These are phyloP conservation scores for Mycena metata DNA, from an alignment of 768 basidiomycete genomes.

Conservation along the genomic window DNA sequence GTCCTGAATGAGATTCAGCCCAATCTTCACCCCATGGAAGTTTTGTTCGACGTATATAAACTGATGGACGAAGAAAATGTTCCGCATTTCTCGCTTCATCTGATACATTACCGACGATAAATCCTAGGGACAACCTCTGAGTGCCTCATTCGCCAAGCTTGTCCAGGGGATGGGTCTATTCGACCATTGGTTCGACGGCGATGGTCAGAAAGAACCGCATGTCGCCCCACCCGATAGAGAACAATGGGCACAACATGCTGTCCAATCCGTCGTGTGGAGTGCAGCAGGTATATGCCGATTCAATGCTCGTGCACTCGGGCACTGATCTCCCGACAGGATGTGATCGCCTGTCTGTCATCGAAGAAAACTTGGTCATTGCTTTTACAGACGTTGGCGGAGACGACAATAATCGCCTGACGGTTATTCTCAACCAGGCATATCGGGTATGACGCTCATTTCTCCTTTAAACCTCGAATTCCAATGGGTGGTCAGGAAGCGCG, in stretches of 20 bases:
- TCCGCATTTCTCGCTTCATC: slow-evolving; percentile 36
- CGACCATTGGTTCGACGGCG: slow-evolving; percentile 78
- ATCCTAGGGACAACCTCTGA: slow-evolving; percentile 76
- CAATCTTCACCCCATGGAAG: slow-evolving; percentile 80
- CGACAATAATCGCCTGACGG: slow-evolving; percentile 72
- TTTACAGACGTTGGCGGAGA: slow-evolving; percentile 71
- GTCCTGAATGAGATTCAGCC: slow-evolving; percentile 81
- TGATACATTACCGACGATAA: slow-evolving; percentile 3
- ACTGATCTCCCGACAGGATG: slow-evolving; percentile 64
- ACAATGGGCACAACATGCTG: slow-evolving; percentile 80
- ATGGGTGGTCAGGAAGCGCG: slow-evolving; percentile 66
- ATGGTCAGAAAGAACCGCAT: slow-evolving; percentile 44
- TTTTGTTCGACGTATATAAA: slow-evolving; percentile 83
- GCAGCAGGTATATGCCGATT: slow-evolving; percentile 65
- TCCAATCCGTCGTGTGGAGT: slow-evolving; percentile 81
- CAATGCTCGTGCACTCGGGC: background rate
- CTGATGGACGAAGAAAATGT: slow-evolving; percentile 78
- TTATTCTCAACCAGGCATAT: slow-evolving; percentile 76
- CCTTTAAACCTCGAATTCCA: slow-evolving; percentile 12
- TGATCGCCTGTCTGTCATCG: slow-evolving; percentile 69
- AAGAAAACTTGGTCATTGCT: slow-evolving; percentile 78
- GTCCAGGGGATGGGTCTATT: slow-evolving; percentile 75
- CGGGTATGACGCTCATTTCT: slow-evolving; percentile 57
- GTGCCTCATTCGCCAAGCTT: slow-evolving; percentile 77
- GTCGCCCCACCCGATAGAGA: slow-evolving; percentile 65